Evolutionary conservation across 306 rosid genomes (phyloP).

Genomic region (Vicia sativa): DNA sequence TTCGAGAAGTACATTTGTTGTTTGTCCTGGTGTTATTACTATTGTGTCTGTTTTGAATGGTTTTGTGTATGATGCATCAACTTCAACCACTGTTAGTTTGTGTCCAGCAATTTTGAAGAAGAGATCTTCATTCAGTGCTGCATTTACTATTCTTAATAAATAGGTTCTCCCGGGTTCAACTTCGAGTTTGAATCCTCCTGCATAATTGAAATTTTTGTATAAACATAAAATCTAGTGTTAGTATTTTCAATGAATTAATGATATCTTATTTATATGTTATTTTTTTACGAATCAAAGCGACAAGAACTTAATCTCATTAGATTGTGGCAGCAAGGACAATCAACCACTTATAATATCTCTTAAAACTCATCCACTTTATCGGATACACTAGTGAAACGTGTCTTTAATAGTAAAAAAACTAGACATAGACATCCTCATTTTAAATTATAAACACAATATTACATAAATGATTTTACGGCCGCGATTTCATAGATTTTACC

Average conservation of each 20-base stretch:
- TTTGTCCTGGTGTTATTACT: constrained; percentile 87
- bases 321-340: too few relatives aligned
- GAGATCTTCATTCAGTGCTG: constrained; percentile 86
- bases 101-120: constrained; percentile 85
- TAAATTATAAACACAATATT: too few relatives aligned
- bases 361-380: too few relatives aligned
- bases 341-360: too few relatives aligned
- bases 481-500: constrained; percentile 42
- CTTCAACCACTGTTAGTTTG: constrained; percentile 71
- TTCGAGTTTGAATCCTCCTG: constrained; percentile 58
- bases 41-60: constrained; percentile 68
- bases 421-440: too few relatives aligned
- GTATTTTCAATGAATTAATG: not conserved
- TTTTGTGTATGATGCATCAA: constrained; percentile 80
- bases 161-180: constrained; percentile 63
- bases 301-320: too few relatives aligned
- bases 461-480: too few relatives aligned
- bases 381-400: too few relatives aligned
- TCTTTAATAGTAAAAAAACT: too few relatives aligned
- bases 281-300: too few relatives aligned
- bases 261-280: too few relatives aligned
- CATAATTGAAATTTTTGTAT: constrained; percentile 3
- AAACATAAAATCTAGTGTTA: not conserved
- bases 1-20: constrained; percentile 73
- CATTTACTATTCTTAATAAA: constrained; percentile 74